phyloP scores from a whole-genome alignment of 176 grass and related monocot genomes.

The Dactylis glomerata region DNA sequence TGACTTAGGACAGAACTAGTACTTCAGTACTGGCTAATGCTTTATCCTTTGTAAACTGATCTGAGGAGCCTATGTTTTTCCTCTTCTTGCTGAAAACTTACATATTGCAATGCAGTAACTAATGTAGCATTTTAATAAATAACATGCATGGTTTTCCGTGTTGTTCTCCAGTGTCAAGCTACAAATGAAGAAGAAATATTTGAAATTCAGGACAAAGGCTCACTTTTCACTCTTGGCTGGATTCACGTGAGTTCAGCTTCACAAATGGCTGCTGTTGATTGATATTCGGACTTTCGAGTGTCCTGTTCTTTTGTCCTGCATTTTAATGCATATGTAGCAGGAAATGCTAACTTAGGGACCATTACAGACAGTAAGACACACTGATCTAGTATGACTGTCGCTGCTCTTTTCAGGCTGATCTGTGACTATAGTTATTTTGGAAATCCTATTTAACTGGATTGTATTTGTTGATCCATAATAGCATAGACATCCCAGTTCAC shows the following conservation, averaged over 20 bases:
- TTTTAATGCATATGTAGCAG: neutral
- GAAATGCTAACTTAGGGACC: neutral
- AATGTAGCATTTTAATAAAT: neutral
- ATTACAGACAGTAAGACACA: neutral
- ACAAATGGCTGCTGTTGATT: neutral
- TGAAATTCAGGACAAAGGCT: constrained; percentile 93
- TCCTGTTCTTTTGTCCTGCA: constrained; percentile 8
- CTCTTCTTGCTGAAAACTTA: neutral
- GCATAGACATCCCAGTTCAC: neutral
- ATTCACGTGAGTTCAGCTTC: constrained; percentile 84
- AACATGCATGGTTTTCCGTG: constrained; percentile 15
- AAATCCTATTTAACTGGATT: neutral
- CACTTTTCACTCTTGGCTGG: constrained; percentile 95
- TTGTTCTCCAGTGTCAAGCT: constrained; percentile 81
- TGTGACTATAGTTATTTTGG: neutral
- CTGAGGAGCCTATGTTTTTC: neutral
- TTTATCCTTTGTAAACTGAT: neutral
- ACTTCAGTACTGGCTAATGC: neutral
- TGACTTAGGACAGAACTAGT: neutral
- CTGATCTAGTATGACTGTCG: neutral
- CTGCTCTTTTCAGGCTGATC: constrained; percentile 15
- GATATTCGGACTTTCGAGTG: neutral
- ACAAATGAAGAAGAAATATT: constrained; percentile 99
- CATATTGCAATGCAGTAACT: neutral
- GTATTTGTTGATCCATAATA: neutral